phyloP scores from a whole-genome alignment of 805 yeast species.

The Wickerhamiella musiphila region DNA sequence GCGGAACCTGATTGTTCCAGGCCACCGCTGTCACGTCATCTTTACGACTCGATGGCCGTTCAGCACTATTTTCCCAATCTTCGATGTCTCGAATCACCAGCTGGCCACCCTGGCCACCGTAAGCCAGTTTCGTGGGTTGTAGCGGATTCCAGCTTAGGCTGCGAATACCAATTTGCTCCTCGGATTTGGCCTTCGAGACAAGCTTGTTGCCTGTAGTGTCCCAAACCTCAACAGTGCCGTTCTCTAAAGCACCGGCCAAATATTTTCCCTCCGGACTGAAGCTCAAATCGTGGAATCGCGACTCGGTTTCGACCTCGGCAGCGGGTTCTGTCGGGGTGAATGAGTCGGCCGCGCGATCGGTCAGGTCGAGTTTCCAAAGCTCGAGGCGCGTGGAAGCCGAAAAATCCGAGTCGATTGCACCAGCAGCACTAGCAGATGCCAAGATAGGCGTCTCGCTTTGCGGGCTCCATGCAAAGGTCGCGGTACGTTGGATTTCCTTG shows the following conservation, averaged over 20 bases:
- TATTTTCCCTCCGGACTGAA: conserved; percentile 9
- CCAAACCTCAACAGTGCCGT: conserved; percentile 67
- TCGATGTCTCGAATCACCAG: conserved; percentile 79
- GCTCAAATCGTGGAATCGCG: conserved; percentile 35
- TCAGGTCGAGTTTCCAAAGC: conserved; percentile 45
- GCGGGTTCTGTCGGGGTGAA: conserved; percentile 11
- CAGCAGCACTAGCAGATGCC: conserved; percentile 91
- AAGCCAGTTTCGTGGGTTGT: conserved; percentile 53
- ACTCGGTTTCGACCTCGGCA: conserved; percentile 12
- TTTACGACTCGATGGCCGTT: conserved; percentile 50
- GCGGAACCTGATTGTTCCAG: conserved; percentile 73
- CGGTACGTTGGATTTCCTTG: conserved; percentile 66
- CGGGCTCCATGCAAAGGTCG: conserved; percentile 93
- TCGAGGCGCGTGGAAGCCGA: conserved; percentile 64
- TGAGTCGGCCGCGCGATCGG: conserved; percentile 19
- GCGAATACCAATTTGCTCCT: conserved; percentile 40
- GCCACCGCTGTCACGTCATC: conserved; percentile 69
- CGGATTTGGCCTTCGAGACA: conserved; percentile 2
- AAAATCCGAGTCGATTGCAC: conserved; percentile 81
- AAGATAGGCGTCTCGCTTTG: conserved; percentile 48
- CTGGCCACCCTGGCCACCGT: conserved; percentile 84
- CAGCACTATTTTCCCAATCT: conserved; percentile 36
- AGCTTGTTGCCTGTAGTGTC: too few relatives aligned
- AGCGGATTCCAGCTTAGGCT: conserved; percentile 64
- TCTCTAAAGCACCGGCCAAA: conserved; percentile 80